Base-by-base conservation (phyloP, 2,329 filamentous ascomycete genomes). In the Fusarium nurragi region DNA sequence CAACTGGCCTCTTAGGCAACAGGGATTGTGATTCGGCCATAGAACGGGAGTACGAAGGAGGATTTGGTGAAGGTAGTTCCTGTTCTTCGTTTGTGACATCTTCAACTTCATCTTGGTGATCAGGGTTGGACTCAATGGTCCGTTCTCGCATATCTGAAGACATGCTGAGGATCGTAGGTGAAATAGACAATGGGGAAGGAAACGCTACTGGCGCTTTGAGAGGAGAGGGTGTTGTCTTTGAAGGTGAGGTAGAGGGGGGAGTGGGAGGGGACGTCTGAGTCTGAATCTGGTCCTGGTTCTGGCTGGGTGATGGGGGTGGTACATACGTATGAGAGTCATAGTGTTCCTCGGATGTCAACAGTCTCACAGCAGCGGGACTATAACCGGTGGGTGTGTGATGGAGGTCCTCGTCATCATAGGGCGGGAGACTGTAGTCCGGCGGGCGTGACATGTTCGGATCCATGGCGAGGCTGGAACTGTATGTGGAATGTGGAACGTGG, bases 271-370 rank as follows among this genome's bases (percentile, higher is more conserved):
- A 12, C 40, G 58, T 32, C 30, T 16, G 30, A n/a, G 43, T 59
- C 16, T 58, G 55, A 34, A 19, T 44, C 16, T 57, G 55, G 22
- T 25, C 40, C 5, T 55, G 47, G 50, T 48, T 54, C 43, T 64
- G 55, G 41, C 47, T 60, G 37, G 59, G 60, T 37, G 55, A 60
- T 44, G 49, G 51, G 28, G 56, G 44, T 65, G 73, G 71, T 78
- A 88, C 86, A 80, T 88, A 88, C 86, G 83, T 80, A 73, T 80
- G 77, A 54, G 64, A 80, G 77, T 77, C 78, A 70, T 73, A 67
- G n/a, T 82, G 77, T 43, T 88, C 86, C 71, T 89, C 87, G 74
- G 86, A 88, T 49, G 86, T 89, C 77, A 90, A 78, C 69, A 90
- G 78, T 70, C 87, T 82, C 52, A 89, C 82, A 61, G 82, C 84